Percentiles rank a stretch among this genome's conserved stretches.
Conservation (phyloP, 208 protist species). For the Trypanosoma theileri region DNA sequence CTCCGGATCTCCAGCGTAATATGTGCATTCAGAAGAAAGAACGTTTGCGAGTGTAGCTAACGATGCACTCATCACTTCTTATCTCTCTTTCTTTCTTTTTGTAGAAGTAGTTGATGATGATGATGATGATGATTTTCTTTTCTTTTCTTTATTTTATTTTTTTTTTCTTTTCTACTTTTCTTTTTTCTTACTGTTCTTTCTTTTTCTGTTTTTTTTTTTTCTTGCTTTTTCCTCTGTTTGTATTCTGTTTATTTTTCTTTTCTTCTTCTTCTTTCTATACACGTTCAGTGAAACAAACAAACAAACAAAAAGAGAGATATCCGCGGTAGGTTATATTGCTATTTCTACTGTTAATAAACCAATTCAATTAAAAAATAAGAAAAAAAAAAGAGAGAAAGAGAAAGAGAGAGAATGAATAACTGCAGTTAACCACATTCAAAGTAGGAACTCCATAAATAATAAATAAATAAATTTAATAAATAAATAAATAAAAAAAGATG, state of each 20-base stretch:
- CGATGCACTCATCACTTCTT: slow-evolving; percentile 36
- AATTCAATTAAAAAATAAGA: slow-evolving; percentile 6
- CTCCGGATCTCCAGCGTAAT: slow-evolving; percentile 75
- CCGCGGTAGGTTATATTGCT: slow-evolving; percentile 17
- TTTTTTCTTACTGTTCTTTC: slow-evolving; percentile 19
- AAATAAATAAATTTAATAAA: not conserved
- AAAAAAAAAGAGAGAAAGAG: too few relatives aligned
- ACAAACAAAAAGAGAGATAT: slow-evolving; percentile 11
- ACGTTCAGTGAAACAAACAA: slow-evolving; percentile 13
- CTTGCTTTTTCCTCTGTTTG: slow-evolving; percentile 4
- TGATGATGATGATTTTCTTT: too few relatives aligned
- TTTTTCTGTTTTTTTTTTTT: slow-evolving; percentile 19
- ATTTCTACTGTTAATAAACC: slow-evolving; percentile 2
- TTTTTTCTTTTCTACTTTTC: not conserved
- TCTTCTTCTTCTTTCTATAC: slow-evolving; percentile 22
- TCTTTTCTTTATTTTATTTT: slow-evolving; percentile 8
- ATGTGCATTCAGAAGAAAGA: slow-evolving; percentile 72
- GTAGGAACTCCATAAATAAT: not conserved
- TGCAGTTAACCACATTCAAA: not conserved
- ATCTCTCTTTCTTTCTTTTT: slow-evolving; percentile 6
- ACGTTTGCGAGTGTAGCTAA: slow-evolving; percentile 57
- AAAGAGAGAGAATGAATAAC: not conserved
- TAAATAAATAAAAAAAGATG: too few relatives aligned
- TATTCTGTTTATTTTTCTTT: slow-evolving; percentile 5
- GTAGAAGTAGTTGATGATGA: too few relatives aligned